A percentile compares a stretch with the other conserved stretches of the same genome.
phyloP scores from a whole-genome alignment of 768 basidiomycete genomes.

The Hericium rajendrae region DNA sequence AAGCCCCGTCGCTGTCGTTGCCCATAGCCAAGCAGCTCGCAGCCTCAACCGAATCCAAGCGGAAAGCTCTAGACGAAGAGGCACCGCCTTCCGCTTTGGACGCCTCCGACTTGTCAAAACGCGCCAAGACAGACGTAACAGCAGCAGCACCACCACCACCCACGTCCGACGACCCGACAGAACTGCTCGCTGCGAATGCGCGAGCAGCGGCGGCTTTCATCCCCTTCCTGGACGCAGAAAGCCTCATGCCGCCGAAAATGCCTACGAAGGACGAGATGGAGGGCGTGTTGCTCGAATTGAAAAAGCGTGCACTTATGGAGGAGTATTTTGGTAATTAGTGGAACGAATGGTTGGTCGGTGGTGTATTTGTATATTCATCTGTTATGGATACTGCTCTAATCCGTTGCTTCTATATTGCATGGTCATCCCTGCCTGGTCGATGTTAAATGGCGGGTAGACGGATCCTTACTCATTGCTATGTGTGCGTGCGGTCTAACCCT shows the following conservation, averaged over 20 bases:
- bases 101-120: constrained; percentile 20
- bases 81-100: constrained; percentile 20
- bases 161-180: constrained; percentile 12
- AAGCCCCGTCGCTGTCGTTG: constrained; percentile 13
- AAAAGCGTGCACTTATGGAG: constrained; percentile 75
- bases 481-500: too few species aligned
- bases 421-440: background rate
- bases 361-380: background rate
- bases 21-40: constrained; percentile 14
- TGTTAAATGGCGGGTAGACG: too few species aligned
- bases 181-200: constrained; percentile 28
- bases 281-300: constrained; percentile 55
- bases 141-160: constrained; percentile 10
- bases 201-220: constrained; percentile 60
- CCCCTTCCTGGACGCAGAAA: constrained; percentile 63
- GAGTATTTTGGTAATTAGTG: constrained; percentile 54
- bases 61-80: constrained; percentile 41
- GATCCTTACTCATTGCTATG: too few species aligned
- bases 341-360: background rate
- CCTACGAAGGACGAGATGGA: constrained; percentile 77
- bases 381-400: background rate
- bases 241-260: constrained; percentile 66
- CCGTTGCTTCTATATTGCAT: background rate
- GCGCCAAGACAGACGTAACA: constrained; percentile 18
- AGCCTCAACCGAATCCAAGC: constrained; percentile 32